phyloP scores from a whole-genome alignment of 1,284 basidiomycete species.

The Phellinidium pouzarii region DNA sequence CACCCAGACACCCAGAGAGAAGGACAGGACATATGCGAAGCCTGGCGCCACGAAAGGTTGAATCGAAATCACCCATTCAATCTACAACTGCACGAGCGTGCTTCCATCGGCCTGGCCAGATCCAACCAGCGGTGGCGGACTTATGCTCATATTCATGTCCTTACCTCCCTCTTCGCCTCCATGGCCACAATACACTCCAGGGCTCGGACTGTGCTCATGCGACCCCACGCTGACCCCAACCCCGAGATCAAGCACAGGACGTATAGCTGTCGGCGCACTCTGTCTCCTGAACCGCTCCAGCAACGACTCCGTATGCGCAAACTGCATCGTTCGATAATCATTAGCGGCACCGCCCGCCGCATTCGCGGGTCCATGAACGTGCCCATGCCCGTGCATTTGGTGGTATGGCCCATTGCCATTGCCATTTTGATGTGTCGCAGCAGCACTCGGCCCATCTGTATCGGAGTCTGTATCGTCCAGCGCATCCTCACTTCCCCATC shows the following conservation, averaged over 20 bases:
- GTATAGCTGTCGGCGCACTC: conserved; percentile 13
- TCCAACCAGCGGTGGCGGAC: not conserved
- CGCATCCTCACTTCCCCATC: conserved; percentile 27
- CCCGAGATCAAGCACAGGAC: conserved; percentile 9
- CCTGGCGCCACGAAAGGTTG: not conserved
- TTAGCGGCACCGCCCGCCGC: not conserved
- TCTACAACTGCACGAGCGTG: not conserved
- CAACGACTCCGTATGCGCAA: conserved; percentile 7
- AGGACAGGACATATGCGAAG: not conserved
- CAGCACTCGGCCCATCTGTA: conserved; percentile 7
- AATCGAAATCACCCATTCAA: too few species aligned
- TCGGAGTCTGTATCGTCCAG: conserved; percentile 23
- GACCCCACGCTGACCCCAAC: not conserved
- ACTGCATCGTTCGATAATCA: conserved; percentile 8
- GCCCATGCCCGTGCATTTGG: too few species aligned
- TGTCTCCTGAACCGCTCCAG: conserved; percentile 15
- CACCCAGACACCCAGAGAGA: not conserved
- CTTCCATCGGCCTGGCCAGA: not conserved
- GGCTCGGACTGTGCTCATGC: conserved; percentile 8
- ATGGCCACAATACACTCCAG: not conserved
- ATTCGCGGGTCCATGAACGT: not conserved
- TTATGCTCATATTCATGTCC: not conserved
- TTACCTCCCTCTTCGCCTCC: not conserved
- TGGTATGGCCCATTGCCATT: too few species aligned
- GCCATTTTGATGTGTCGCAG: too few species aligned